Evolutionary conservation across 2,329 filamentous ascomycete species (phyloP).

Genomic region (Fusarium coffeatum): DNA sequence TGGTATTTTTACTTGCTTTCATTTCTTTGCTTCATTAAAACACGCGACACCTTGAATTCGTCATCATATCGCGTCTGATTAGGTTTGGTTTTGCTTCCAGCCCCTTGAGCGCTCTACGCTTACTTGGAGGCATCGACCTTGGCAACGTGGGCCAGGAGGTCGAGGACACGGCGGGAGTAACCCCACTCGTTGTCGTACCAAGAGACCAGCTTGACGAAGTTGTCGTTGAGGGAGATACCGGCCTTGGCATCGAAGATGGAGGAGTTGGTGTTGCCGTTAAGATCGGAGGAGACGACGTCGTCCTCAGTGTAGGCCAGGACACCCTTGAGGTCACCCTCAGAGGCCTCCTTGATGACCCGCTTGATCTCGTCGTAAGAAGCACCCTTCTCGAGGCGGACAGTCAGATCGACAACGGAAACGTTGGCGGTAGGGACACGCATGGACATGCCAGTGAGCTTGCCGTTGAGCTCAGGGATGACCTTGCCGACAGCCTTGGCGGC

Average conservation of each 20-base stretch:
- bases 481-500: constrained; percentile 99
- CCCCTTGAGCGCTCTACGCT: constrained; percentile 43
- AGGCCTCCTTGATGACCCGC: constrained; percentile 85
- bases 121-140: constrained; percentile 76
- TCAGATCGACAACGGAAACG: constrained; percentile 99
- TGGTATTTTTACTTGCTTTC: constrained; percentile 43
- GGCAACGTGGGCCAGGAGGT: constrained; percentile 82
- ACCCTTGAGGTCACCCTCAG: constrained; percentile 87
- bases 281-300: constrained; percentile 91
- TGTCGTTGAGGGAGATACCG: constrained; percentile 96
- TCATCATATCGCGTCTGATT: constrained; percentile 37
- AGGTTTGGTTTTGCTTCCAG: constrained; percentile 43
- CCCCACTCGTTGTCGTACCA: constrained; percentile 99
- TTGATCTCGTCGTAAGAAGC: constrained; percentile 94
- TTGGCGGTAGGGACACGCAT: constrained; percentile 99
- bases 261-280: constrained; percentile 92
- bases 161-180: constrained; percentile 95
- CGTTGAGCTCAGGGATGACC: constrained; percentile 97
- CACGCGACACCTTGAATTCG: constrained; percentile 28
- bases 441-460: constrained; percentile 99
- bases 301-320: constrained; percentile 97
- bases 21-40: constrained; percentile 44
- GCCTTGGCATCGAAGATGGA: constrained; percentile 99
- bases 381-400: constrained; percentile 90
- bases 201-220: constrained; percentile 98